phyloP scores from a whole-genome alignment of 1,284 basidiomycete genomes.

The Salmacisia buchloeana region DNA sequence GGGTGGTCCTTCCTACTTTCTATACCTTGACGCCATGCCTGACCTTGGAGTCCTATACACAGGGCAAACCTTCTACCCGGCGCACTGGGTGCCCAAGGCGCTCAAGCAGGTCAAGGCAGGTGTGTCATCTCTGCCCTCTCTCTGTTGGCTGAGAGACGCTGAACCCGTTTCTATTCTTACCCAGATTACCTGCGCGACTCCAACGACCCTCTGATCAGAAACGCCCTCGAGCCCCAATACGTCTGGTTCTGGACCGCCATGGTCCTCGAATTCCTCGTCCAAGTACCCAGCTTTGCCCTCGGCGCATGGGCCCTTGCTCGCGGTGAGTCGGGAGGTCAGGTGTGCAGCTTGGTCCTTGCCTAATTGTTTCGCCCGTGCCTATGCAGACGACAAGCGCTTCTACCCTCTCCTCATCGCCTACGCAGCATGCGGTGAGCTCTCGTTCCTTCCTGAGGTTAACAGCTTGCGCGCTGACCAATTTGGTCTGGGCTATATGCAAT shows the following conservation, averaged over 20 bases:
- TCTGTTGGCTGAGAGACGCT: background rate
- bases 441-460: background rate
- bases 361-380: background rate
- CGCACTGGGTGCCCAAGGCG: conserved; percentile 10
- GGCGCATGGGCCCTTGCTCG: conserved; percentile 15
- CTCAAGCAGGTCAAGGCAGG: conserved; percentile 12
- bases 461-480: too few species aligned
- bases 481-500: too few species aligned
- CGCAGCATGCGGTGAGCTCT: conserved; percentile 13
- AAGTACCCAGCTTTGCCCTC: conserved; percentile 18
- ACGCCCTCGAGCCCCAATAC: conserved; percentile 14
- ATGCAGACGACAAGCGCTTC: conserved; percentile 15
- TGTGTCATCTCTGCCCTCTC: background rate
- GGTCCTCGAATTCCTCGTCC: conserved; percentile 18
- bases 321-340: conserved; percentile 5
- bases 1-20: background rate
- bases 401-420: conserved; percentile 18
- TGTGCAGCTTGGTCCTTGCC: background rate
- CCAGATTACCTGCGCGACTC: conserved; percentile 18
- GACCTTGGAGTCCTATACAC: background rate
- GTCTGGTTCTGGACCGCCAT: conserved; percentile 20
- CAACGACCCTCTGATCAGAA: conserved; percentile 17
- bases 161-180: too few species aligned
- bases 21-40: background rate
- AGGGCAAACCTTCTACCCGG: conserved; percentile 19